Conservation (phyloP, 768 basidiomycete genomes). For the Atractiella rhizophila region DNA sequence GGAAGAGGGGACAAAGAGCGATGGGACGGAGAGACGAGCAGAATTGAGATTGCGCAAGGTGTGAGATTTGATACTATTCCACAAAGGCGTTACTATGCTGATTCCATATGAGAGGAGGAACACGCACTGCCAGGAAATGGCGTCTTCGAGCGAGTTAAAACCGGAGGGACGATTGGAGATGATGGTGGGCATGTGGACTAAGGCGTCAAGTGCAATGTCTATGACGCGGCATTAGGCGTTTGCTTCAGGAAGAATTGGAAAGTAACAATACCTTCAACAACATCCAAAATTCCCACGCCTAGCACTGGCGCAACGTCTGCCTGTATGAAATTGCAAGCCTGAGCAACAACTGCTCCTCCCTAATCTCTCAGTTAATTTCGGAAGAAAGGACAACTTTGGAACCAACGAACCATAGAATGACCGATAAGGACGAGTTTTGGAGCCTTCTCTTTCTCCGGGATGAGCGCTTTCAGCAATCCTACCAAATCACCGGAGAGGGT, state of each 20-base stretch:
- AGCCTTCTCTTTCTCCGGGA: slow-evolving; percentile 34
- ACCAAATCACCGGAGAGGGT: slow-evolving; percentile 48
- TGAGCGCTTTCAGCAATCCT: slow-evolving; percentile 42
- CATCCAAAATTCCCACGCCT: slow-evolving; percentile 60
- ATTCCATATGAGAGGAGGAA: not conserved
- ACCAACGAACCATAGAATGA: slow-evolving; percentile 60
- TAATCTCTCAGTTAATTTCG: not conserved
- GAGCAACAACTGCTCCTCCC: slow-evolving; percentile 67
- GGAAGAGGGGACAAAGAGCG: slow-evolving; percentile 33
- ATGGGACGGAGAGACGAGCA: slow-evolving; percentile 68
- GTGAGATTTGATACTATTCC: slow-evolving; percentile 42
- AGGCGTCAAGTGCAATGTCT: slow-evolving; percentile 80
- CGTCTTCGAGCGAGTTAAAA: slow-evolving; percentile 58
- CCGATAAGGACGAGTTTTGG: slow-evolving; percentile 70
- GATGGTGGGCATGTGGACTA: slow-evolving; percentile 73
- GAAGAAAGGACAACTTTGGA: not conserved
- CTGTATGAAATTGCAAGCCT: slow-evolving; percentile 40
- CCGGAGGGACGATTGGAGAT: slow-evolving; percentile 62
- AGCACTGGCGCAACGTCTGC: slow-evolving; percentile 41
- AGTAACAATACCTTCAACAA: slow-evolving; percentile 51
- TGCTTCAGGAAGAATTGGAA: slow-evolving; percentile 23
- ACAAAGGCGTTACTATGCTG: not conserved
- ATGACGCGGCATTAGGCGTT: not conserved
- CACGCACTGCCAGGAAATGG: slow-evolving; percentile 86
- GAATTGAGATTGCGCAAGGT: slow-evolving; percentile 58